Evolutionary conservation across 2,329 filamentous ascomycete genomes (phyloP).

Genomic region (Penicillium sp.): DNA sequence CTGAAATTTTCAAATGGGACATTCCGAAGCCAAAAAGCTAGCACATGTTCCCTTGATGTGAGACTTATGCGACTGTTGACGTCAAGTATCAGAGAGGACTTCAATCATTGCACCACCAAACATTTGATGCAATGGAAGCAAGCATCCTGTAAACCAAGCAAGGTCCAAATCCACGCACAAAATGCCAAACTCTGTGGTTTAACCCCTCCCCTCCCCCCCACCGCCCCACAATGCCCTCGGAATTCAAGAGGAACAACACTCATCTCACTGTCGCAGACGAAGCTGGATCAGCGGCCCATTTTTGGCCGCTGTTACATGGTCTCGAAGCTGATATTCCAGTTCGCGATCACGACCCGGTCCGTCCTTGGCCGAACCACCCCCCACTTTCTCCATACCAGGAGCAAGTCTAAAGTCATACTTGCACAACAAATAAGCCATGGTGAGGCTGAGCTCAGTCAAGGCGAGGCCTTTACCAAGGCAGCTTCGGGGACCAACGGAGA

Average conservation of each 20-base stretch:
- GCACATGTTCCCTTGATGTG: too few relatives aligned
- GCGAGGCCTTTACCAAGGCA: constrained; percentile 25
- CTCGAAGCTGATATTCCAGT: constrained; percentile 2
- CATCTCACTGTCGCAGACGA: neutral
- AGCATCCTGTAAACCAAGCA: too few relatives aligned
- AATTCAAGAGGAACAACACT: neutral
- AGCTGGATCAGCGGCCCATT: constrained; percentile 4
- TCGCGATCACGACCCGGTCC: neutral
- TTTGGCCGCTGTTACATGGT: constrained; percentile 5
- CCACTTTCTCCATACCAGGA: neutral
- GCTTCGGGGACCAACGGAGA: constrained; percentile 19
- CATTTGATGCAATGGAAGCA: too few relatives aligned
- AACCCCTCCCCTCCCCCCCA: neutral
- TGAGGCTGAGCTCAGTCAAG: constrained; percentile 19
- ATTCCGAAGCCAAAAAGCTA: too few relatives aligned
- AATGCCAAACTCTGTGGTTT: too few relatives aligned
- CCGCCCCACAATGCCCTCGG: neutral
- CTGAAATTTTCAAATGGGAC: too few relatives aligned
- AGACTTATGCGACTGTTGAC: too few relatives aligned
- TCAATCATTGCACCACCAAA: too few relatives aligned
- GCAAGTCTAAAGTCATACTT: constrained; percentile 1
- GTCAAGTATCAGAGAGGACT: too few relatives aligned
- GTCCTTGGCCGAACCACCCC: constrained; percentile 1
- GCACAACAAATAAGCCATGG: constrained; percentile 14
- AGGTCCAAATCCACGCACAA: too few relatives aligned